These are phyloP conservation scores for Juncus effusus DNA, from an alignment of 176 grass and related monocot species.

Conservation along the genomic window DNA sequence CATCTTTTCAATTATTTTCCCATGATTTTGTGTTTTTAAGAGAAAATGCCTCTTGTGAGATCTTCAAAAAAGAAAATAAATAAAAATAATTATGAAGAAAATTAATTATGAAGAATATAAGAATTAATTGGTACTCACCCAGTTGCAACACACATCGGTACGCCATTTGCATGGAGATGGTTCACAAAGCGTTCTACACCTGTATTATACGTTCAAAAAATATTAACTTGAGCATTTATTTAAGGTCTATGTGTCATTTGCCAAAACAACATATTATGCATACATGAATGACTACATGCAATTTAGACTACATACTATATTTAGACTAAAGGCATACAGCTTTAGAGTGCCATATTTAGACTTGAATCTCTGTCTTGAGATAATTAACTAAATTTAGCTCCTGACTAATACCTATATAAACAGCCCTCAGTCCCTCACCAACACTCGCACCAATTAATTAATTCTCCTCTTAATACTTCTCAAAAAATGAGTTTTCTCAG, in stretches of 20 bases:
- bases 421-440: no score
- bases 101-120: background rate
- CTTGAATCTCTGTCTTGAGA: no score
- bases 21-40: constrained; percentile 46
- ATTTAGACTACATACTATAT: no score
- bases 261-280: no score
- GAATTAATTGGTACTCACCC: constrained; percentile 13
- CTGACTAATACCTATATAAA: background rate
- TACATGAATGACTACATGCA: no score
- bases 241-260: no score
- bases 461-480: no score
- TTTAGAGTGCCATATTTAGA: no score
- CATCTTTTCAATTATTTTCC: constrained; percentile 41
- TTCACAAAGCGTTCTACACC: constrained; percentile 35
- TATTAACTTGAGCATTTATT: no score
- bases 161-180: constrained; percentile 36
- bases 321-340: no score
- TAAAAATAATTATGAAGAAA: constrained; percentile 2
- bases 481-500: background rate
- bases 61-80: constrained; percentile 22
- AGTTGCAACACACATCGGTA: constrained; percentile 48
- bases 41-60: constrained; percentile 32
- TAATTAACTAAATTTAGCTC: background rate
- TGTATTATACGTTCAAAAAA: constrained; percentile 4
- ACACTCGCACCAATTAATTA: no score